These are phyloP conservation scores for Kodamaea derodonti DNA, from an alignment of 1,139 yeast genomes.

Conservation along the genomic window DNA sequence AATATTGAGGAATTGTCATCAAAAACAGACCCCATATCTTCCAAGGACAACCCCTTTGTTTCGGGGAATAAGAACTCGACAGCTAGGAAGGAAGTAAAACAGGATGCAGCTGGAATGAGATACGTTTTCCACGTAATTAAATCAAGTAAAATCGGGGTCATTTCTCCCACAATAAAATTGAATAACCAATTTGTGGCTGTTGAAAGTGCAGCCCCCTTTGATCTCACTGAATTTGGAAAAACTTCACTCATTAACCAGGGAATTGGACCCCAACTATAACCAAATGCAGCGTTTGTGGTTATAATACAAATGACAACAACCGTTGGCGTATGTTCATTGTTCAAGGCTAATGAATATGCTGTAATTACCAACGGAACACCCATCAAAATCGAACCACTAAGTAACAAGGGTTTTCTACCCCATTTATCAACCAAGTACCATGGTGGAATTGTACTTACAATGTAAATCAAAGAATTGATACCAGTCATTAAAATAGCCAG, in stretches of 20 bases:
- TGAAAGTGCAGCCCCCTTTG: slow-evolving; percentile 87
- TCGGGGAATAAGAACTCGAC: slow-evolving; percentile 79
- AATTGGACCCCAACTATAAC: slow-evolving; percentile 90
- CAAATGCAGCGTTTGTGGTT: slow-evolving; percentile 80
- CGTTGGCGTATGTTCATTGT: slow-evolving; percentile 60
- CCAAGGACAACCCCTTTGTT: slow-evolving; percentile 83
- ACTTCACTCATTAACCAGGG: slow-evolving; percentile 95
- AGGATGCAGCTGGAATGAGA: slow-evolving; percentile 74
- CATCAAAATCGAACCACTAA: slow-evolving; percentile 79
- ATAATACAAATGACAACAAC: slow-evolving; percentile 75
- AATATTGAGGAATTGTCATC: slow-evolving; percentile 38
- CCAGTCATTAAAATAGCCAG: slow-evolving; percentile 91
- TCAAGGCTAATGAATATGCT: slow-evolving; percentile 60
- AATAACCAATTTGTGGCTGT: slow-evolving; percentile 96
- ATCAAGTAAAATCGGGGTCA: slow-evolving; percentile 84
- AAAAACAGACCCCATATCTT: slow-evolving; percentile 65
- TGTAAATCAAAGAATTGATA: slow-evolving; percentile 73
- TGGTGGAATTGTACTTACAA: slow-evolving; percentile 77
- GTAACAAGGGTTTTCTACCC: slow-evolving; percentile 83
- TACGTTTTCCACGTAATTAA: slow-evolving; percentile 75
- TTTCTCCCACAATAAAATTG: slow-evolving; percentile 86
- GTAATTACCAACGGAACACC: slow-evolving; percentile 63
- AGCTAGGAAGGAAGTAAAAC: slow-evolving; percentile 62
- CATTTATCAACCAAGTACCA: slow-evolving; percentile 88
- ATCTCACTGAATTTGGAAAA: slow-evolving; percentile 80